A percentile compares a stretch with the other conserved stretches of the same genome.
Conservation (phyloP, 2,329 filamentous ascomycete species). For the Colletotrichum sp. region DNA sequence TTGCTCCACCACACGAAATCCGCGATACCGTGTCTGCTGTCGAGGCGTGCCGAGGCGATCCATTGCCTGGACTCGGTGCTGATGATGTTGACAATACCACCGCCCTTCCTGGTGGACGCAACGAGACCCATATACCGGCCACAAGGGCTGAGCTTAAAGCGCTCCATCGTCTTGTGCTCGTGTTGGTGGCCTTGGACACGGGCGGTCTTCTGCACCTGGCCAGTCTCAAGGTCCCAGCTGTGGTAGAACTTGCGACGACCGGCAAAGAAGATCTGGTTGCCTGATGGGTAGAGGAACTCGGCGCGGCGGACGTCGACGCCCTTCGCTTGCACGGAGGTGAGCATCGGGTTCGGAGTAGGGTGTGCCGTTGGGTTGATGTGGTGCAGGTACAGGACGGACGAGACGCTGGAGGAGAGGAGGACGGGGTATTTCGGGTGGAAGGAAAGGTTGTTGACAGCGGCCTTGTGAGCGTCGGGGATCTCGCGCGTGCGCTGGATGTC, state of each 20-base stretch:
- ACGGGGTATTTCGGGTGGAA: conserved; percentile 92
- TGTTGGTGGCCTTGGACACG: conserved; percentile 76
- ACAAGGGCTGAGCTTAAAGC: conserved; percentile 85
- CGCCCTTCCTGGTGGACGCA: conserved; percentile 81
- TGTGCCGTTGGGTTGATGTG: conserved; percentile 80
- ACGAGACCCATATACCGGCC: conserved; percentile 86
- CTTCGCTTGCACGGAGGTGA: conserved; percentile 88
- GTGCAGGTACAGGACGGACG: conserved; percentile 86
- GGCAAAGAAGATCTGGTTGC: conserved; percentile 84
- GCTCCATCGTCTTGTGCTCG: conserved; percentile 90
- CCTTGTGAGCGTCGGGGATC: conserved; percentile 78
- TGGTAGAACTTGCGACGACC: conserved; percentile 92
- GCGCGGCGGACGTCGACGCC: conserved; percentile 85
- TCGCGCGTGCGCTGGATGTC: conserved; percentile 91
- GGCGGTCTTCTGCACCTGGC: conserved; percentile 81
- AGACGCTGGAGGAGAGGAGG: conserved; percentile 86
- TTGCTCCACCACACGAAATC: conserved; percentile 95
- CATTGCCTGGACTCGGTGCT: conserved; percentile 84
- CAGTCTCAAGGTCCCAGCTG: conserved; percentile 86
- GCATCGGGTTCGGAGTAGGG: conserved; percentile 82
- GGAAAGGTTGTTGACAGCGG: conserved; percentile 79
- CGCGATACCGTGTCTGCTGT: conserved; percentile 81
- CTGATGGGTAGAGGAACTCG: conserved; percentile 75
- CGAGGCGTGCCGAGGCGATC: conserved; percentile 81
- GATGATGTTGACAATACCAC: conserved; percentile 86